Evolutionary conservation across 208 protist species (phyloP).

Genomic region (Phytomonas sp.): DNA sequence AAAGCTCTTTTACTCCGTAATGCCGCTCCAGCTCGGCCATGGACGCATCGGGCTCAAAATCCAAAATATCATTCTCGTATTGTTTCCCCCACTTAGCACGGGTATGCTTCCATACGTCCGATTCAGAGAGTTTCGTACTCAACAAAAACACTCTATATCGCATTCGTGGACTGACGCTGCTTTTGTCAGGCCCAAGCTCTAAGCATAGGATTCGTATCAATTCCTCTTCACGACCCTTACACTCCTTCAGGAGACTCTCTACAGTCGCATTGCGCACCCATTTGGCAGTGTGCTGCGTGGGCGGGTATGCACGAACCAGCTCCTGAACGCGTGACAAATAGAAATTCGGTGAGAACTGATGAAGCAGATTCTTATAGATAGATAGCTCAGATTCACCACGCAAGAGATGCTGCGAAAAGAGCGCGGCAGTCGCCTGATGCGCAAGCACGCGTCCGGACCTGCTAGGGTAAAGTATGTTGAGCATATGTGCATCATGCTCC

Average conservation of each 20-base stretch:
- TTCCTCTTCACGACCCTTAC: conserved; percentile 33
- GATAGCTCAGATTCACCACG: conserved; percentile 5
- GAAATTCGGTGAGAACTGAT: conserved; percentile 20
- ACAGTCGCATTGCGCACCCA: conserved; percentile 15
- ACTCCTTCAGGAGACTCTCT: conserved; percentile 22
- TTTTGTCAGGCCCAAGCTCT: conserved; percentile 55
- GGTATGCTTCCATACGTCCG: conserved; percentile 27
- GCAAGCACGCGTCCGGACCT: not conserved
- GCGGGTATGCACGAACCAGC: conserved; percentile 25
- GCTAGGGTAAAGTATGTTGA: not conserved
- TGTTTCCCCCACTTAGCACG: conserved; percentile 15
- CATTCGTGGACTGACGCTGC: conserved; percentile 34
- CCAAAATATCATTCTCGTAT: conserved; percentile 32
- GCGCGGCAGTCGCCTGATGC: conserved; percentile 2
- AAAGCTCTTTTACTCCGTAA: conserved; percentile 32
- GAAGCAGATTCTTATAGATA: conserved; percentile 13
- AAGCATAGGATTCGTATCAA: conserved; percentile 42
- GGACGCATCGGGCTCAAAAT: conserved; percentile 50
- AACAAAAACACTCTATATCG: conserved; percentile 39
- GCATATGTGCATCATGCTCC: conserved; percentile 11
- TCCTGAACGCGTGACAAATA: conserved; percentile 24
- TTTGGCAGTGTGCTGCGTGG: conserved; percentile 6
- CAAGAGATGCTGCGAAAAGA: conserved; percentile 8
- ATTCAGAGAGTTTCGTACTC: conserved; percentile 30
- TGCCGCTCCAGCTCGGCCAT: conserved; percentile 32